phyloP scores from a whole-genome alignment of 805 yeast species.

The Brettanomyces anomalus region DNA sequence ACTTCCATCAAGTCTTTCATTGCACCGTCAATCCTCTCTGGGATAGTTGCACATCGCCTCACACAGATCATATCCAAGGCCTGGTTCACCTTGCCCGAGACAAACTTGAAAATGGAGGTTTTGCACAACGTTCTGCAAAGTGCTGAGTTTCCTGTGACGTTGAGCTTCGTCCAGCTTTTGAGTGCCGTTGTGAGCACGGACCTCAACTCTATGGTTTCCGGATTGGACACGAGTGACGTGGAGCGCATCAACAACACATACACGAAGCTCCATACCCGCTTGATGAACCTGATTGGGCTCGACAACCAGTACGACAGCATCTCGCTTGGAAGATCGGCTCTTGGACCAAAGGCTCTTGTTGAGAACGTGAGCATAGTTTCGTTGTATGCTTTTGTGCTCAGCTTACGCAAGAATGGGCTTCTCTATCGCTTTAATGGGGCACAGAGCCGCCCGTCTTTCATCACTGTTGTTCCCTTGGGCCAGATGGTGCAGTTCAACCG shows the following conservation, averaged over 20 bases:
- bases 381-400: conserved; percentile 38
- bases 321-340: conserved; percentile 17
- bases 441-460: conserved; percentile 27
- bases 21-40: conserved; percentile 24
- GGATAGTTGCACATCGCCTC: conserved; percentile 20
- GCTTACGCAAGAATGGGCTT: conserved; percentile 38
- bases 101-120: conserved; percentile 26
- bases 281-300: conserved; percentile 13
- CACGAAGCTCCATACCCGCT: conserved; percentile 11
- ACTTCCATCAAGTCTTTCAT: conserved; percentile 18
- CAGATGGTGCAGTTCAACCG: conserved; percentile 27
- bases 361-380: conserved; percentile 16
- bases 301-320: conserved; percentile 23
- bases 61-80: conserved; percentile 18
- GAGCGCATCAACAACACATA: conserved; percentile 20
- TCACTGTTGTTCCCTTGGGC: conserved; percentile 34
- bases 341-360: conserved; percentile 14
- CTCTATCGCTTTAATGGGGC: conserved; percentile 21
- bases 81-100: conserved; percentile 24
- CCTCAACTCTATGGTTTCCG: conserved; percentile 18
- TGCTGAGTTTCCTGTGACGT: conserved; percentile 31
- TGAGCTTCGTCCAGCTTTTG: conserved; percentile 30
- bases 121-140: conserved; percentile 27
- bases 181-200: conserved; percentile 27
- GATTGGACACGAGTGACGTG: conserved; percentile 14